These are phyloP conservation scores for Coffea eugenioides DNA, from an alignment of 257 asterid genomes.

Conservation along the genomic window DNA sequence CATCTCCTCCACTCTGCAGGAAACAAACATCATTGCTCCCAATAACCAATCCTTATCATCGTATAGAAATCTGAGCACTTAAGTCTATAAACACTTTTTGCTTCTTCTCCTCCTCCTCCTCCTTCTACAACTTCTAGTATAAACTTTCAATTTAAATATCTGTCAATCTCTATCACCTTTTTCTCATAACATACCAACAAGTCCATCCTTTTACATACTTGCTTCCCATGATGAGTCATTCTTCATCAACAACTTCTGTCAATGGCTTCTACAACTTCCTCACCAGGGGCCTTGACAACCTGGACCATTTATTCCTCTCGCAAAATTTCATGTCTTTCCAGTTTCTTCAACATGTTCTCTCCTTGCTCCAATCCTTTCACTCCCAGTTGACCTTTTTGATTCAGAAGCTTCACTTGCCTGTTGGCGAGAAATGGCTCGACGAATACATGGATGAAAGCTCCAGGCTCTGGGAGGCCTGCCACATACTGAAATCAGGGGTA, in stretches of 20 bases:
- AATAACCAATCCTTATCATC: slow-evolving; percentile 52
- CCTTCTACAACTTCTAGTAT: background rate
- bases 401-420: slow-evolving; percentile 57
- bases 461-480: slow-evolving; percentile 72
- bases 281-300: slow-evolving; percentile 50
- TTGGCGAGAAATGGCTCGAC: slow-evolving; percentile 73
- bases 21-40: slow-evolving; percentile 70
- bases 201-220: slow-evolving; percentile 1
- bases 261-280: slow-evolving; percentile 61
- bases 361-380: slow-evolving; percentile 57
- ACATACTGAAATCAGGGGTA: slow-evolving; percentile 50
- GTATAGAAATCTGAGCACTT: slow-evolving; percentile 39
- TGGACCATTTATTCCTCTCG: slow-evolving; percentile 50
- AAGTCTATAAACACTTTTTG: slow-evolving; percentile 13
- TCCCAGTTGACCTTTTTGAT: slow-evolving; percentile 49
- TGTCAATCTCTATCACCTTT: slow-evolving; percentile 34
- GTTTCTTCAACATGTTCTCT: slow-evolving; percentile 58
- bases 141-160: slow-evolving; percentile 24
- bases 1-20: slow-evolving; percentile 69
- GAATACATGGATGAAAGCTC: slow-evolving; percentile 87
- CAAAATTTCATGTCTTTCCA: slow-evolving; percentile 59
- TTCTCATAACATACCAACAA: background rate
- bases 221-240: slow-evolving; percentile 53
- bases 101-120: slow-evolving; percentile 6
- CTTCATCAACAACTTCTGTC: slow-evolving; percentile 52